Conservation (phyloP, 2,329 filamentous ascomycete genomes). For the Venturia nashicola region DNA sequence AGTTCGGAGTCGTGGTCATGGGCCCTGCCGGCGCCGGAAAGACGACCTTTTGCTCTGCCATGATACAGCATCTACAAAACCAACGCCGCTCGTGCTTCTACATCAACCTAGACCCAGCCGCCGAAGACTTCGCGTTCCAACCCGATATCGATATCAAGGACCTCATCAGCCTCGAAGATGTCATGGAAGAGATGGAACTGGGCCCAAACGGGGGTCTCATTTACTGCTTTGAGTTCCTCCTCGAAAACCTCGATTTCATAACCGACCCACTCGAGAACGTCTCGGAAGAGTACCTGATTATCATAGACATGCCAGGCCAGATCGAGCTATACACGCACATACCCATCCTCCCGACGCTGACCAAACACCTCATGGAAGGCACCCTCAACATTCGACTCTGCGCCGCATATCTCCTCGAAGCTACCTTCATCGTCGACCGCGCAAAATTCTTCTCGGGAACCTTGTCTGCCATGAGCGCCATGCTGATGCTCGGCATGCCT, state of each 20-base stretch:
- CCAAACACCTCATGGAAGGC: conserved; percentile 70
- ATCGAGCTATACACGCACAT: conserved; percentile 98
- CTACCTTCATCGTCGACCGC: conserved; percentile 87
- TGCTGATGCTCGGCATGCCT: conserved; percentile 96
- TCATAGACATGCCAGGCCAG: conserved; percentile 98
- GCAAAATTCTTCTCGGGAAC: conserved; percentile 97
- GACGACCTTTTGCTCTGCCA: conserved; percentile 87
- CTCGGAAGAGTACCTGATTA: conserved; percentile 91
- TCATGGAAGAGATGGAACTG: conserved; percentile 87
- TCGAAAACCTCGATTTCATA: conserved; percentile 88
- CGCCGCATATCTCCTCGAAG: conserved; percentile 87
- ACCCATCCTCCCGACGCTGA: conserved; percentile 74
- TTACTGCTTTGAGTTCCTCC: conserved; percentile 92
- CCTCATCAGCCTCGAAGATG: conserved; percentile 83
- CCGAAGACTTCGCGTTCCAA: conserved; percentile 80
- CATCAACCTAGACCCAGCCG: conserved; percentile 94
- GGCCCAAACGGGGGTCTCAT: conserved; percentile 89
- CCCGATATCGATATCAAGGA: conserved; percentile 94
- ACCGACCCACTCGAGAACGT: conserved; percentile 72
- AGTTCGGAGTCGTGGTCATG: conserved; percentile 89
- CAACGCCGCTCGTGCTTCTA: conserved; percentile 93
- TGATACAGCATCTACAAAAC: conserved; percentile 86
- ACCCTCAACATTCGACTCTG: conserved; percentile 83
- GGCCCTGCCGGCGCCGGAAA: conserved; percentile 93
- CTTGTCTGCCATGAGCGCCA: conserved; percentile 92